phyloP scores from a whole-genome alignment of 2,329 filamentous ascomycete genomes.

The Epichloe scottii region DNA sequence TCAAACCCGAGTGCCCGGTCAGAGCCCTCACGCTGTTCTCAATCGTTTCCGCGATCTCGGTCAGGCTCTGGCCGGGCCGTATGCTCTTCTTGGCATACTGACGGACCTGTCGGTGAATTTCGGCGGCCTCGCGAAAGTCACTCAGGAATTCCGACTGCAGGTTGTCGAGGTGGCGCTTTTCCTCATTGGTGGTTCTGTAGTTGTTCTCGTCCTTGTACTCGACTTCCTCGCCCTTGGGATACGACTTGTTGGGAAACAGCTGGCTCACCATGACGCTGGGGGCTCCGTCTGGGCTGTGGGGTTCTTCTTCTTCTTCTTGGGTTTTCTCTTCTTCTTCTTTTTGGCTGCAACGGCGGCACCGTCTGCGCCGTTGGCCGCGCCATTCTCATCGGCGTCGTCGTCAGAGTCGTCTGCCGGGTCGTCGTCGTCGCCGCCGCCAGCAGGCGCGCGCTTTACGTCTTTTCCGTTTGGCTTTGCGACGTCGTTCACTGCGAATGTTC shows the following conservation, averaged over 20 bases:
- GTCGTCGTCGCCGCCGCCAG: conserved; percentile 26
- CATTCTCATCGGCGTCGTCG: conserved; percentile 39
- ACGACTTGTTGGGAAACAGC: conserved; percentile 60
- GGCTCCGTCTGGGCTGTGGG: conserved; percentile 62
- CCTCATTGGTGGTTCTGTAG: conserved; percentile 68
- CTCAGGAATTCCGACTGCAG: conserved; percentile 68
- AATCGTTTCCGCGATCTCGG: conserved; percentile 77
- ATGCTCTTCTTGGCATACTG: conserved; percentile 72
- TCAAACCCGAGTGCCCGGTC: conserved; percentile 62
- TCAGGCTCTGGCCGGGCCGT: conserved; percentile 68
- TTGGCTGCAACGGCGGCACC: conserved; percentile 24
- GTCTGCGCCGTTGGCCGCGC: conserved; percentile 18
- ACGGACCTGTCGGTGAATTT: conserved; percentile 78
- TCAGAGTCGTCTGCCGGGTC: conserved; percentile 38
- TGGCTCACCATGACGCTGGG: conserved; percentile 59
- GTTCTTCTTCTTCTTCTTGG: conserved; percentile 72
- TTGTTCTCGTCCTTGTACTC: conserved; percentile 67
- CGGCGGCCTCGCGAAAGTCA: conserved; percentile 75
- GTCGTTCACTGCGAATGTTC: conserved; percentile 23
- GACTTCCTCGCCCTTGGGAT: conserved; percentile 64
- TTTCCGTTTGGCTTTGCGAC: conserved; percentile 27
- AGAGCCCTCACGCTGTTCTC: conserved; percentile 69
- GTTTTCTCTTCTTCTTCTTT: conserved; percentile 62
- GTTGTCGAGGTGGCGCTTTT: conserved; percentile 72
- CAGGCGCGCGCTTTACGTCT: conserved; percentile 25